These are phyloP conservation scores for Salix udensis DNA, from an alignment of 345 rosid species.

Conservation along the genomic window DNA sequence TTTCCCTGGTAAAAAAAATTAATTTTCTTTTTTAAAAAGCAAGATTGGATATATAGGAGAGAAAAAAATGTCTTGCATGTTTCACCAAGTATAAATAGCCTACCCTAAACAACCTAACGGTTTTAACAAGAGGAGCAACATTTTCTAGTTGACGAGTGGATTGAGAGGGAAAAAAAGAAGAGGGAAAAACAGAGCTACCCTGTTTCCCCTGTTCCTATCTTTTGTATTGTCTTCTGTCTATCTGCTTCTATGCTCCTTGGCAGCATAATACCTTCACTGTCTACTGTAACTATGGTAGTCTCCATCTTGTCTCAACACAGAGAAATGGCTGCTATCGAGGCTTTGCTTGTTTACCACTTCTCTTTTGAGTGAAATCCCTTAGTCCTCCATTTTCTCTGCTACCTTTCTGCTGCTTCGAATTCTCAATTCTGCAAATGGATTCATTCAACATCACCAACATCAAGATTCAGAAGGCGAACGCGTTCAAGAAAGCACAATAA, in stretches of 20 bases:
- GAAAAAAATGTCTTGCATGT: conserved; percentile 5
- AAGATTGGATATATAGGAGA: neutral
- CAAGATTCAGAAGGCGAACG: conserved; percentile 55
- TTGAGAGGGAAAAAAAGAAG: neutral
- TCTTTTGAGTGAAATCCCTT: conserved; percentile 32
- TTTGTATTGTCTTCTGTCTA: neutral
- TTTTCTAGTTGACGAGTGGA: neutral
- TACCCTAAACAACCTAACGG: conserved; percentile 11
- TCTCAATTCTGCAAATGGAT: conserved; percentile 41
- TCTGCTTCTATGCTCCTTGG: conserved; percentile 14
- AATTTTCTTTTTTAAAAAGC: neutral
- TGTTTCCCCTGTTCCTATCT: conserved; percentile 25
- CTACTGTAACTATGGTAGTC: conserved; percentile 16
- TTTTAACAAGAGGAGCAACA: conserved; percentile 12
- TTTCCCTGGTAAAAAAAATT: neutral
- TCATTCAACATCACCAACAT: conserved; percentile 43
- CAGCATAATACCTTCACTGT: conserved; percentile 1
- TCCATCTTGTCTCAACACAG: conserved; percentile 26
- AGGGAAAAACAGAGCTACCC: conserved; percentile 18
- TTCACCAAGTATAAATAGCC: conserved; percentile 39
- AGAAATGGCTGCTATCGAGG: conserved; percentile 24
- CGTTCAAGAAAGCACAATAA: conserved; percentile 42
- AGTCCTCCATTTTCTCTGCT: neutral
- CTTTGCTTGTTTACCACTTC: conserved; percentile 18
- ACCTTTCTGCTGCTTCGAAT: neutral